A percentile compares a stretch with the other conserved stretches of the same genome.
Conservation (phyloP, 495 filamentous ascomycete genomes). For the Saxispiralis lemnorum region DNA sequence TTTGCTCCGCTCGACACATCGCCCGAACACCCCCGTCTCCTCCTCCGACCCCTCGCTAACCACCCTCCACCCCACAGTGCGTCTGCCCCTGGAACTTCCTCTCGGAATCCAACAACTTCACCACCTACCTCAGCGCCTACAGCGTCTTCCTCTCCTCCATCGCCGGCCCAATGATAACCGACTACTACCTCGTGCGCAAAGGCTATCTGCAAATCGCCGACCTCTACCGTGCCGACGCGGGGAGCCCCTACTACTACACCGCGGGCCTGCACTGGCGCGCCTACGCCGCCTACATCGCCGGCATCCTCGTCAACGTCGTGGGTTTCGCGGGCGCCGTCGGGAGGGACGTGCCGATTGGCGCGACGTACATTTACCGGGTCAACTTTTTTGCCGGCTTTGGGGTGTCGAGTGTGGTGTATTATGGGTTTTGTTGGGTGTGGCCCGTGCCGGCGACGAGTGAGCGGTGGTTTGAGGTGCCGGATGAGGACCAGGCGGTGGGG, state of each 20-base stretch:
- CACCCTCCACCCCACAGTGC: slow-evolving; percentile 19
- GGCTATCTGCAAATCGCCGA: slow-evolving; percentile 67
- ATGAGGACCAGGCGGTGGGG: slow-evolving; percentile 24
- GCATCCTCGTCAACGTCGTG: slow-evolving; percentile 83
- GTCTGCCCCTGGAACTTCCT: slow-evolving; percentile 86
- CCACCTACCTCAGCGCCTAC: slow-evolving; percentile 86
- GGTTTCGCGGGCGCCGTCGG: slow-evolving; percentile 78
- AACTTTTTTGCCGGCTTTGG: slow-evolving; percentile 81
- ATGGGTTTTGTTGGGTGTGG: slow-evolving; percentile 42
- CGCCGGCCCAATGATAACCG: slow-evolving; percentile 72
- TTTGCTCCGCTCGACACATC: too few relatives aligned
- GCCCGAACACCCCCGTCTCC: too few relatives aligned
- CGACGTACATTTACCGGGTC: slow-evolving; percentile 72
- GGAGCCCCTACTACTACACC: slow-evolving; percentile 53
- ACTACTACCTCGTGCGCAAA: slow-evolving; percentile 77
- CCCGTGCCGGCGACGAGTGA: slow-evolving; percentile 60
- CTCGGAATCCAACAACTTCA: slow-evolving; percentile 66
- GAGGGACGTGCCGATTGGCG: slow-evolving; percentile 51
- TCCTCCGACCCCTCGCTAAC: too few relatives aligned
- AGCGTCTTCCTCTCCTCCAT: slow-evolving; percentile 90
- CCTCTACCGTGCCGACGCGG: slow-evolving; percentile 55
- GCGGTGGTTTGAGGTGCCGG: slow-evolving; percentile 66
- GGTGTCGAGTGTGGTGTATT: slow-evolving; percentile 53
- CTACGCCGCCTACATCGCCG: slow-evolving; percentile 66
- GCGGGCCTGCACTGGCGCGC: slow-evolving; percentile 67